Percentiles rank a stretch among this genome's conserved stretches.
These are phyloP conservation scores for Epichloe uncinata DNA, from an alignment of 2,329 filamentous ascomycete species.

Conservation along the genomic window DNA sequence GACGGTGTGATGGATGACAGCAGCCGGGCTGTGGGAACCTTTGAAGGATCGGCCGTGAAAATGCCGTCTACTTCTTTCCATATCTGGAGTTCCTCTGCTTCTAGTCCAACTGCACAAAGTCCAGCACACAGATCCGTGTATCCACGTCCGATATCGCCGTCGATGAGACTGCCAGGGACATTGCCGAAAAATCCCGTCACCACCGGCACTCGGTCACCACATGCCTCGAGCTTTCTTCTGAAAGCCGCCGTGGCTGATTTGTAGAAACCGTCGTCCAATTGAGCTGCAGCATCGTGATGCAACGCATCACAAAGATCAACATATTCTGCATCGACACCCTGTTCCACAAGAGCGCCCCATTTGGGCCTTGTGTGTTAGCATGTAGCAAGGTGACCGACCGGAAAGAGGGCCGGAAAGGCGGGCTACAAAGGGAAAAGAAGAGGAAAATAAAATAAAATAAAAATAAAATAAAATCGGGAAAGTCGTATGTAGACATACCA, in stretches of 20 bases:
- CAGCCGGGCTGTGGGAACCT: constrained; percentile 88
- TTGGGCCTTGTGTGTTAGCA: constrained; percentile 1
- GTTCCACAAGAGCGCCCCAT: constrained; percentile 14
- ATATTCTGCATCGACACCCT: constrained; percentile 75
- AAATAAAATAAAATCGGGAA: not conserved
- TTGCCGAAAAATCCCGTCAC: constrained; percentile 92
- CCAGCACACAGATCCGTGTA: constrained; percentile 96
- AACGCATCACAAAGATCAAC: constrained; percentile 79
- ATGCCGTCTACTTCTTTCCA: constrained; percentile 99
- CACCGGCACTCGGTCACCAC: constrained; percentile 57
- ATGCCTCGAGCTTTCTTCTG: constrained; percentile 49
- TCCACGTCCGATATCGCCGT: constrained; percentile 78
- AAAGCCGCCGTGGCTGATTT: constrained; percentile 48
- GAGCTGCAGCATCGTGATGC: constrained; percentile 46
- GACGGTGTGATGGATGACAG: constrained; percentile 80
- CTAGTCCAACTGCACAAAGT: constrained; percentile 76
- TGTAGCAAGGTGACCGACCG: not conserved
- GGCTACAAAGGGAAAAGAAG: not conserved
- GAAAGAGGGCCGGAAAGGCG: not conserved
- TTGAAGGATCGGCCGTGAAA: constrained; percentile 71
- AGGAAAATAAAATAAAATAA: not conserved
- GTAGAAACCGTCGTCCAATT: constrained; percentile 58
- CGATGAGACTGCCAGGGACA: constrained; percentile 79
- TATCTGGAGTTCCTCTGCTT: constrained; percentile 80
- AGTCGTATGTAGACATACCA: constrained; percentile 25